Percentiles rank a stretch among this genome's conserved stretches.
Evolutionary conservation across 441 rosid genomes (phyloP).

Genomic region (Mallotus japonicus): DNA sequence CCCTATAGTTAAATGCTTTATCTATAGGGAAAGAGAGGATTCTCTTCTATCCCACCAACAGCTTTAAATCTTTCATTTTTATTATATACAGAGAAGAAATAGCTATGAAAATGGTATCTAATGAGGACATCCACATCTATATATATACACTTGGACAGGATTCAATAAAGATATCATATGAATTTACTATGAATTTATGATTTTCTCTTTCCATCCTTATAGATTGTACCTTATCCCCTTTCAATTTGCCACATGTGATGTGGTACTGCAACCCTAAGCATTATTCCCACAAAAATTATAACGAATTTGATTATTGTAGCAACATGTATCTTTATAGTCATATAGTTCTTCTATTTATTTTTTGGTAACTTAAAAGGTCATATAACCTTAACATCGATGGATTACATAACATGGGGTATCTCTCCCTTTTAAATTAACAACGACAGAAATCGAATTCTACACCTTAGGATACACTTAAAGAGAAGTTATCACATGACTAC

Average conservation of each 20-base stretch:
- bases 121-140: background rate
- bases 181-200: constrained; percentile 22
- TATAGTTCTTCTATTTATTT: background rate
- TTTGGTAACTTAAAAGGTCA: too few species aligned
- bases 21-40: constrained; percentile 10
- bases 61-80: background rate
- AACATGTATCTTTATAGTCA: background rate
- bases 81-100: too few species aligned
- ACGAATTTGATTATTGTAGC: background rate
- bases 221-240: constrained; percentile 13
- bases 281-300: background rate
- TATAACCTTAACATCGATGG: too few species aligned
- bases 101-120: constrained; percentile 11
- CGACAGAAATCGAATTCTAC: too few species aligned
- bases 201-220: constrained; percentile 9
- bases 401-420: too few species aligned
- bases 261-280: constrained; percentile 10
- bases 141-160: background rate
- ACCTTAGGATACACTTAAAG: too few species aligned
- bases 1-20: constrained; percentile 17
- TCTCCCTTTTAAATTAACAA: too few species aligned
- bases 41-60: background rate
- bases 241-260: constrained; percentile 10
- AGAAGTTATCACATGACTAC: too few species aligned
- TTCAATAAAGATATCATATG: constrained; percentile 24